Base-by-base conservation (phyloP, 176 grass and related monocot species). In the Oryza longistaminata region DNA sequence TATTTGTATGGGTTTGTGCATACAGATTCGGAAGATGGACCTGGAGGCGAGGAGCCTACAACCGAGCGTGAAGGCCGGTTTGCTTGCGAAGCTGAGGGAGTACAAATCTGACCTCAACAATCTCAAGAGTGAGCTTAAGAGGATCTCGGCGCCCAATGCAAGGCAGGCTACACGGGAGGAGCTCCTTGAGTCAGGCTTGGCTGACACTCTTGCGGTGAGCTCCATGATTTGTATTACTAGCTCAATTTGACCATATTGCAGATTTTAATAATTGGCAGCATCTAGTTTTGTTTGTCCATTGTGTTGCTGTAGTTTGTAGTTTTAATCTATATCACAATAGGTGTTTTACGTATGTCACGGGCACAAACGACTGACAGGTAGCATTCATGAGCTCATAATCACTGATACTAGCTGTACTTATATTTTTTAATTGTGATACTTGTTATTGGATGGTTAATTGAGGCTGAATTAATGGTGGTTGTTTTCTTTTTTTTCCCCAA, bases 61-160 rank as follows among this genome's bases (percentile, higher is more conserved):
- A 58, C 95, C 95, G 0, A 97, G 90, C 39, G 80, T 93, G 65
- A 97, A 93, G 69, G 92, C 90, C 0, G 90, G 88, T 81, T 88
- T 95, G 75, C 90, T 97, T 61, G 90, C 86, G 12, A 97, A 97
- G 75, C 69, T 97, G 82, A 89, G 95, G 81, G 92, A 98, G 66
- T 95, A 98, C 71, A 98, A 98, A 78, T 95, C 95, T 24, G 93
- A 98, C 79, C 88, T 98, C 48, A 95, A 82, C 80, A 92, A 92
- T 74, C 66, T 93, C 74, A 98, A 98, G 85, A 90, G 83, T 24
- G 95, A 98, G 77, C 48, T 88, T 16, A 98, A 97, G 79, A 97
- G 85, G 86, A 92, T 98, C 77, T 81, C 91, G 1, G 80, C 64
- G 2, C 72, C 81, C 29, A 98, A 92, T 39, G 58, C 91, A 6